These are phyloP conservation scores for Lactifluus subvellereus DNA, from an alignment of 768 basidiomycete genomes.

Conservation along the genomic window DNA sequence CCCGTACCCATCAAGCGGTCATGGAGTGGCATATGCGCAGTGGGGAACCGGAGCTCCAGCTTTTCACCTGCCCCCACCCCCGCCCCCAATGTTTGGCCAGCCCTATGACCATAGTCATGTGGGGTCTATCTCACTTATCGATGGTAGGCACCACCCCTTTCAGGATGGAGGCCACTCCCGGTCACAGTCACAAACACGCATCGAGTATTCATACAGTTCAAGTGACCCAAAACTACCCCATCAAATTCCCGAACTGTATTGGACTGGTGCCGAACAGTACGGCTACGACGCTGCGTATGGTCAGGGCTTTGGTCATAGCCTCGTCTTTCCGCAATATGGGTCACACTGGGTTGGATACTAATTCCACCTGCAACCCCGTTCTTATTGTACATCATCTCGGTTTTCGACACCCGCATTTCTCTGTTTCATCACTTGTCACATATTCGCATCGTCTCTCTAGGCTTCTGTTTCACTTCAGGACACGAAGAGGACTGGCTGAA, in stretches of 20 bases:
- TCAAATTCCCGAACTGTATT: conserved; percentile 22
- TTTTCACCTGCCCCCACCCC: conserved; percentile 8
- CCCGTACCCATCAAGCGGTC: conserved; percentile 25
- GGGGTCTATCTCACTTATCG: conserved; percentile 14
- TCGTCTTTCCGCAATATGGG: conserved; percentile 39
- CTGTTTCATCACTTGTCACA: conserved; percentile 29
- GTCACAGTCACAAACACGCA: conserved; percentile 20
- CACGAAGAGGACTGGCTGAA: conserved; percentile 20
- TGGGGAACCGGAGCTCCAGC: conserved; percentile 13
- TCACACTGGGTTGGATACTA: conserved; percentile 47
- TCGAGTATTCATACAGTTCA: conserved; percentile 23
- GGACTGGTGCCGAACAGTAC: conserved; percentile 28
- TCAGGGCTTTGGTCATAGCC: conserved; percentile 41
- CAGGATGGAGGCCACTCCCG: conserved; percentile 11
- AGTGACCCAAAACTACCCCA: conserved; percentile 12
- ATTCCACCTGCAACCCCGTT: conserved; percentile 24
- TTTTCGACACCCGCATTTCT: conserved; percentile 22
- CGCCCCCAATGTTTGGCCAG: conserved; percentile 6
- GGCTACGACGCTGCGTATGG: conserved; percentile 38
- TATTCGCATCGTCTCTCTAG: conserved; percentile 18
- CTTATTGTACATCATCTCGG: conserved; percentile 9
- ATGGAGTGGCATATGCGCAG: conserved; percentile 23
- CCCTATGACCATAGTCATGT: conserved; percentile 18
- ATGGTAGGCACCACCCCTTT: conserved; percentile 3
- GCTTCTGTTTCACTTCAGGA: conserved; percentile 15